Evolutionary conservation across 495 filamentous ascomycete species (phyloP), one percentile per base, ranked within the genome.

Genomic region (Astrocystis sublimbata): DNA sequence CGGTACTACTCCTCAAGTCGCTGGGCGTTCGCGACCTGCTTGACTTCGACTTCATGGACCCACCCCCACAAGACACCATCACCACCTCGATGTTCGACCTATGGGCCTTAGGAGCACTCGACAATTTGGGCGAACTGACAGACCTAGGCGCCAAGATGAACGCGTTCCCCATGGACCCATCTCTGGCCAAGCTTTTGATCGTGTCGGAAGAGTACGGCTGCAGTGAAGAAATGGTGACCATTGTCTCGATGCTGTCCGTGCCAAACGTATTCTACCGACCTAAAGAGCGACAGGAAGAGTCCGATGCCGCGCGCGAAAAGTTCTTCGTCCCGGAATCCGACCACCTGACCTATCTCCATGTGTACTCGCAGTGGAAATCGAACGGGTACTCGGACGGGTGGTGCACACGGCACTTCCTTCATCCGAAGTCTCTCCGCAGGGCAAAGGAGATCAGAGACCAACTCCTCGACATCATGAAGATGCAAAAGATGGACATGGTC

Each of bases 21-120:
- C 80, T 99, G 7, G 93, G 93, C 2, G 94, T 99, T 28, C 92
- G 89, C 70, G 92, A 99, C 66, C 81, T 99, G 17, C 79, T 99
- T 2, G 96, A 99, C 67, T 99, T 99, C 67, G 92, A 98, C 71
- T 99, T 99, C 68, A 97, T 99, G 92, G 96, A 99, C 65, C 94
- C 96, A 0, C 96, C 96, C 6, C 94, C 96, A 0, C 96, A 99
- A 75, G 96, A 99, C 63, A 97, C 92, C 5, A 99, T 99, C 67
- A 92, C 91, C 8, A 99, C 96, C 0, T 96, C 92, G 1, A 83
- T 99, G 2, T 99, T 98, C 79, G 96, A 99, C 68, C 86, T 99
- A 12, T 99, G 96, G 96, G 93, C 96, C 0, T 81, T 99, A 10
- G 96, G 96, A 3, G 96, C 96, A 2, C 75, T 99, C 23, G 89